Evolutionary conservation across 257 asterid genomes (phyloP).

Genomic region (Phtheirospermum japonicum): DNA sequence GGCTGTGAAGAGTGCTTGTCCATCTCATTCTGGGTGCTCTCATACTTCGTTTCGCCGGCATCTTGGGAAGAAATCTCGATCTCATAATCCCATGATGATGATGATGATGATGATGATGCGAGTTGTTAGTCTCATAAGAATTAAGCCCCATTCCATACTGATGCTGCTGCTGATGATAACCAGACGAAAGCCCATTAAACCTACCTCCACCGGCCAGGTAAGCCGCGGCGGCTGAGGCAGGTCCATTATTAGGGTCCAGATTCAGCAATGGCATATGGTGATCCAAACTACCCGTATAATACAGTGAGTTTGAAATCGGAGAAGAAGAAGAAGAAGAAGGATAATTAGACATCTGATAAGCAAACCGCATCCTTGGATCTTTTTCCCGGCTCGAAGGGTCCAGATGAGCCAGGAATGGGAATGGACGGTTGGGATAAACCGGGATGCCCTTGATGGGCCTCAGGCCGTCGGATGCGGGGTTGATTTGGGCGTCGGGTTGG

Average conservation of each 20-base stretch:
- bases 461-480: slow-evolving; percentile 34
- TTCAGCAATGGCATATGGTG: slow-evolving; percentile 47
- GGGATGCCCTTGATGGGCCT: slow-evolving; percentile 83
- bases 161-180: slow-evolving; percentile 12
- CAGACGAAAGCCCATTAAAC: slow-evolving; percentile 24
- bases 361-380: slow-evolving; percentile 47
- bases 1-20: slow-evolving; percentile 87
- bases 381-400: slow-evolving; percentile 32
- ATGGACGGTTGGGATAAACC: slow-evolving; percentile 58
- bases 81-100: slow-evolving; percentile 59
- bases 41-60: slow-evolving; percentile 71
- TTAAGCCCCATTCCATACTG: slow-evolving; percentile 29
- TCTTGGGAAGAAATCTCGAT: slow-evolving; percentile 65
- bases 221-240: neutral
- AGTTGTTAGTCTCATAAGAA: slow-evolving; percentile 21
- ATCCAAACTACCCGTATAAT: slow-evolving; percentile 33
- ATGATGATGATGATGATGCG: slow-evolving; percentile 27
- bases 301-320: slow-evolving; percentile 13
- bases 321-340: neutral
- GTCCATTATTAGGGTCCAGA: slow-evolving; percentile 32
- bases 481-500: slow-evolving; percentile 31
- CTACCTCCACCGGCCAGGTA: slow-evolving; percentile 8
- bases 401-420: slow-evolving; percentile 45
- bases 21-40: slow-evolving; percentile 95
- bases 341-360: slow-evolving; percentile 33